Conservation (phyloP, 2,329 filamentous ascomycete species). For the Alternaria longipes region DNA sequence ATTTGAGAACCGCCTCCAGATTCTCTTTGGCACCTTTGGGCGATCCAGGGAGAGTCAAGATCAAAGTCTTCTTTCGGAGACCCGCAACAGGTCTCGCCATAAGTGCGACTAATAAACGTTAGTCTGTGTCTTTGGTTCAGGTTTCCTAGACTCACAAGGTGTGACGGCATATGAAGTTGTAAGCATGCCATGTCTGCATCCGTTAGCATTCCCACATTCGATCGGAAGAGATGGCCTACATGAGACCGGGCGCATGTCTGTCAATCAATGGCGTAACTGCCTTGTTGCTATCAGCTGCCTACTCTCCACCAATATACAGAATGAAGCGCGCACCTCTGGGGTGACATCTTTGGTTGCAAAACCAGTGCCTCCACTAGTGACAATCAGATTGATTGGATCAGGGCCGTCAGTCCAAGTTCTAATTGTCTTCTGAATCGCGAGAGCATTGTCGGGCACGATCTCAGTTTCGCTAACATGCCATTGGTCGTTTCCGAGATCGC, state of each 20-base stretch:
- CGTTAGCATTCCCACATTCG: constrained; percentile 20
- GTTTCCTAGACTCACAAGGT: constrained; percentile 74
- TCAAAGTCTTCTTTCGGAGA: constrained; percentile 79
- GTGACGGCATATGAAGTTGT: constrained; percentile 84
- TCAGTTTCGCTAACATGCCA: constrained; percentile 75
- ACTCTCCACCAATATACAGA: background rate
- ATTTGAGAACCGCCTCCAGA: constrained; percentile 83
- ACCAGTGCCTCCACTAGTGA: constrained; percentile 92
- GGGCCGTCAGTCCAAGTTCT: constrained; percentile 75
- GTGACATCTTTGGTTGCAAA: constrained; percentile 87
- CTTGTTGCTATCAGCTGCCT: constrained; percentile 54
- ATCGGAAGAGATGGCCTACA: constrained; percentile 59
- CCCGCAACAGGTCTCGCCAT: constrained; percentile 96
- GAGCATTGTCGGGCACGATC: constrained; percentile 81
- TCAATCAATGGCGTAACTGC: constrained; percentile 82
- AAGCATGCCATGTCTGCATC: constrained; percentile 83
- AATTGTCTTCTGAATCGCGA: constrained; percentile 78
- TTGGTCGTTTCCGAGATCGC: constrained; percentile 69
- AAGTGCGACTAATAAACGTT: constrained; percentile 75
- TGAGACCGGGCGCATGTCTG: constrained; percentile 85
- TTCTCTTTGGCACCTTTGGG: constrained; percentile 97
- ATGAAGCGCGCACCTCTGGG: constrained; percentile 72
- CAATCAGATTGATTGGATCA: constrained; percentile 72
- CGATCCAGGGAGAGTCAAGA: constrained; percentile 90
- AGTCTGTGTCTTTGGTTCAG: constrained; percentile 17